phyloP scores from a whole-genome alignment of 768 basidiomycete species.

The Macrolepiota albuminosa region DNA sequence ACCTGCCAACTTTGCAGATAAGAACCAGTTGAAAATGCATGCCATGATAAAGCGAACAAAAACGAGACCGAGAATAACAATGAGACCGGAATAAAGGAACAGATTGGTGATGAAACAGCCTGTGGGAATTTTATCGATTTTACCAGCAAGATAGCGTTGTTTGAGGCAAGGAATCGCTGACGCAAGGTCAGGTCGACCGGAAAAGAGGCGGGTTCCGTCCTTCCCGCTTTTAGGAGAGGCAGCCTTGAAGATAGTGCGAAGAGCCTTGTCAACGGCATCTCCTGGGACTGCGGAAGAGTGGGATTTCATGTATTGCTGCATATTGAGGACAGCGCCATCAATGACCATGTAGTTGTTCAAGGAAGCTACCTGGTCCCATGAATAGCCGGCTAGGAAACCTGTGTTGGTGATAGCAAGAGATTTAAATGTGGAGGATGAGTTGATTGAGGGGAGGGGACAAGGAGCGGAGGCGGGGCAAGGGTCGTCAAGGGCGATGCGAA shows the following conservation, averaged over 20 bases:
- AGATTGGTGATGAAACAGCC: conserved; percentile 91
- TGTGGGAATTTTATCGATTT: conserved; percentile 94
- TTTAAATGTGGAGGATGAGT: conserved; percentile 49
- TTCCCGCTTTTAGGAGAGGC: conserved; percentile 57
- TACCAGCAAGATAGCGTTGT: conserved; percentile 86
- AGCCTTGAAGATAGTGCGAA: conserved; percentile 65
- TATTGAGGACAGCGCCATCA: conserved; percentile 92
- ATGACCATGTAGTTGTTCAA: conserved; percentile 78
- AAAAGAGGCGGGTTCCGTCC: conserved; percentile 88
- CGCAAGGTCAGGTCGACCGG: conserved; percentile 59
- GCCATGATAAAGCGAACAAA: conserved; percentile 95
- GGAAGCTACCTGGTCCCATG: conserved; percentile 83
- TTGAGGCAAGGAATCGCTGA: conserved; percentile 75
- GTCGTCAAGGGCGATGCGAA: conserved; percentile 65
- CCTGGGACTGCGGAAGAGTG: conserved; percentile 63
- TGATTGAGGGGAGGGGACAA: conserved; percentile 67
- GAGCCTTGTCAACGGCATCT: conserved; percentile 78
- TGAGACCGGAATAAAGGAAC: conserved; percentile 85
- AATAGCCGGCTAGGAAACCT: conserved; percentile 72
- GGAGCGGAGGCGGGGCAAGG: conserved; percentile 59
- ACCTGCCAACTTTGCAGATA: conserved; percentile 77
- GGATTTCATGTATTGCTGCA: conserved; percentile 76
- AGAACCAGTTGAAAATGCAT: conserved; percentile 94
- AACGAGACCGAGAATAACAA: conserved; percentile 89
- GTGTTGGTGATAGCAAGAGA: conserved; percentile 66